Evolutionary conservation across 805 yeast species (phyloP).

Genomic region (Zygoascus flipseniorum): DNA sequence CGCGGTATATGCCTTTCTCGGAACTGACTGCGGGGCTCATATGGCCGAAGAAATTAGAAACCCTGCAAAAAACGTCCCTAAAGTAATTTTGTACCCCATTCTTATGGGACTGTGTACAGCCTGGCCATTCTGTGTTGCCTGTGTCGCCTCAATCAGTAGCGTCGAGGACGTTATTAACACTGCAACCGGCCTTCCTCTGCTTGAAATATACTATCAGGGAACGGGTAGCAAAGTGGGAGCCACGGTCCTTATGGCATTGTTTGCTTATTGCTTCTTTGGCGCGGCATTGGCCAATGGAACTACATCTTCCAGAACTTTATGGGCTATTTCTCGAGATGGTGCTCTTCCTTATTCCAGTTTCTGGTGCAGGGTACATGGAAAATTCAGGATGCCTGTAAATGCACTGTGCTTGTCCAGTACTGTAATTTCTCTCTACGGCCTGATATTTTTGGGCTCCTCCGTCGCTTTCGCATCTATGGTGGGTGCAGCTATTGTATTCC

Average conservation of each 20-base stretch:
- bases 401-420: conserved; percentile 50
- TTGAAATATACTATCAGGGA: conserved; percentile 57
- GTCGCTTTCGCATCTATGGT: conserved; percentile 62
- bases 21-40: conserved; percentile 53
- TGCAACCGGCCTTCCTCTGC: conserved; percentile 52
- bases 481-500: conserved; percentile 50
- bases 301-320: conserved; percentile 63
- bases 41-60: conserved; percentile 57
- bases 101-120: conserved; percentile 57
- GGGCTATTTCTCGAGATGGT: conserved; percentile 62
- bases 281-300: conserved; percentile 42
- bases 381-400: conserved; percentile 46
- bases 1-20: conserved; percentile 62
- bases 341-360: conserved; percentile 49
- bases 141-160: conserved; percentile 49
- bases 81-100: conserved; percentile 53
- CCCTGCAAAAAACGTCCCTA: conserved; percentile 53
- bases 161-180: conserved; percentile 41
- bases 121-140: conserved; percentile 24
- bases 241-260: conserved; percentile 37
- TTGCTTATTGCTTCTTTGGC: conserved; percentile 46
- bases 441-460: conserved; percentile 56
- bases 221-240: conserved; percentile 47
- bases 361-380: conserved; percentile 41
- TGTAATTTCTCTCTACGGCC: conserved; percentile 47